Base-by-base conservation (phyloP, 345 rosid genomes). In the Adansonia digitata region DNA sequence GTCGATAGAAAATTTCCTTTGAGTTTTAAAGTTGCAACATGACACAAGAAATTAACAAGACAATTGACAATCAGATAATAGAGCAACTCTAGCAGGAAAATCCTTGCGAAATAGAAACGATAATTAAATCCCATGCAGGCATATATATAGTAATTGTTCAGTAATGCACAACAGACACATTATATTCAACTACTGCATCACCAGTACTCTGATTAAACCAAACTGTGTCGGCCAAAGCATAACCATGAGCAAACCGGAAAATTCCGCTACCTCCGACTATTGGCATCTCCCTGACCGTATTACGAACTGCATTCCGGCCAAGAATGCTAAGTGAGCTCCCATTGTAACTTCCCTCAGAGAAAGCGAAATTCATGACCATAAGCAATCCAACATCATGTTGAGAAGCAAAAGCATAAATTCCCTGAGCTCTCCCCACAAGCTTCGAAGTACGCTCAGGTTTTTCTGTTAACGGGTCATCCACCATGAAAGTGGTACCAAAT, bases 261-360 rank as follows among this genome's bases (percentile, higher is more conserved):
- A 75, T 49, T 20, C 85, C 82, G 17, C 78, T 82, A n/a, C 84
- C 84, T 35, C 82, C 84, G 20, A 82, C 63, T 5, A 82, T 53
- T 5, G 80, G 78, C 82, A 82, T 76, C 64, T 82, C 84, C 61
- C 80, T 79, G 14, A 76, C 69, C 27, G 17, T 39, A 0, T 65
- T 37, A n/a, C 24, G 14, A 9, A 69, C 40, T 2, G 17, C 1
- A 59, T 79, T 82, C 43, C 72, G 26, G 5, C 79, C 81, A 4
- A 77, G 73, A 53, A 81, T 65, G 11, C 79, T 74, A 4, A 81
- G 26, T 26, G 75, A 18, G 46, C 82, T 82, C 0, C 82, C 82
- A 22, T 79, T 82, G 61, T 79, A 79, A 57, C 57, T 73, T 1
- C 80, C 82, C 42, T 79, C 76, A 2, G 61, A 42, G 64, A 76